A percentile compares a stretch with the other conserved stretches of the same genome.
phyloP scores from a whole-genome alignment of 2,329 filamentous ascomycete species.

The Raffaelea arxii region DNA sequence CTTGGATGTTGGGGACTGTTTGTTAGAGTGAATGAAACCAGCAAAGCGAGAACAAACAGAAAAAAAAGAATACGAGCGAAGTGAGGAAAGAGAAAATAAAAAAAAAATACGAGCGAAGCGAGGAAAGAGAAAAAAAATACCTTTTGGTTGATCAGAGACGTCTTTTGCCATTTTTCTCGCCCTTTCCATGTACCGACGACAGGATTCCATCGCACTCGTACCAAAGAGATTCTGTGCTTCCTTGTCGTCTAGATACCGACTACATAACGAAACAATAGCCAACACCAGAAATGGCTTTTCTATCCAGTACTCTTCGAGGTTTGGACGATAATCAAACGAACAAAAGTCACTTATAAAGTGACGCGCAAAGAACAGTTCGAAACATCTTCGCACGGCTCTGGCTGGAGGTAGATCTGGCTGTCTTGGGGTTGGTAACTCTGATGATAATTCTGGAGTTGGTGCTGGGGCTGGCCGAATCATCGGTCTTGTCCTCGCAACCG shows the following conservation, averaged over 20 bases:
- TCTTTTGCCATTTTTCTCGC: conserved; percentile 7
- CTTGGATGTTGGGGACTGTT: conserved; percentile 14
- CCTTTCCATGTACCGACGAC: not conserved
- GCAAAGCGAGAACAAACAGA: no score
- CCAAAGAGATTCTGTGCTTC: conserved; percentile 6
- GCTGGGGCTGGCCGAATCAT: no score
- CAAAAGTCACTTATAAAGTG: conserved; percentile 15
- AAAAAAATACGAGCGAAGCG: no score
- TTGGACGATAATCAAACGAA: conserved; percentile 13
- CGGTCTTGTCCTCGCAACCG: no score
- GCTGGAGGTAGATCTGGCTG: no score
- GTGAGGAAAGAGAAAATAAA: no score
- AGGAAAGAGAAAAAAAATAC: no score
- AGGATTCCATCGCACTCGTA: not conserved
- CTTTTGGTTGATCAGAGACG: conserved; percentile 9
- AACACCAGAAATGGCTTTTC: conserved; percentile 7
- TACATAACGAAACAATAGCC: conserved; percentile 8
- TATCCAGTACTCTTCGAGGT: conserved; percentile 13
- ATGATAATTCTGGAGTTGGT: no score
- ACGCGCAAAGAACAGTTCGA: conserved; percentile 12
- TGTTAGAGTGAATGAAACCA: no score
- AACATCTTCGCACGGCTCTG: conserved; percentile 1
- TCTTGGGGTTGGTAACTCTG: no score
- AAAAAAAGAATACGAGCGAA: no score
- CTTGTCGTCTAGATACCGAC: conserved; percentile 4